Evolutionary conservation across 1,284 basidiomycete genomes (phyloP).

Genomic region (Cystobasidiaceae sp.): DNA sequence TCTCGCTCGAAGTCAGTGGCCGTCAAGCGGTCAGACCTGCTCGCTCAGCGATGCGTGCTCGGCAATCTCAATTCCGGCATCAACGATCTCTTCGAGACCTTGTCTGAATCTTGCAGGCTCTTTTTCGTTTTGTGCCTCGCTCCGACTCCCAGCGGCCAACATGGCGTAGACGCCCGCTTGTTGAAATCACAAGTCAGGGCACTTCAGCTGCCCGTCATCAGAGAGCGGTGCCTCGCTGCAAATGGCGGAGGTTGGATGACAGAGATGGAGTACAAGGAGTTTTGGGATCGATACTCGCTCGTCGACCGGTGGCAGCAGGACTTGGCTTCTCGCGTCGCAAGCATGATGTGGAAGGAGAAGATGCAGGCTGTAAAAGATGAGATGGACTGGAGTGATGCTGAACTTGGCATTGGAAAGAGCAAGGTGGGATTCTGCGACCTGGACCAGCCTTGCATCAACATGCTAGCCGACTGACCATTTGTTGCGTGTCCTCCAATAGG

Average conservation of each 20-base stretch:
- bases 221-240: slow-evolving; percentile 51
- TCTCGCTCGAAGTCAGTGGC: slow-evolving; percentile 32
- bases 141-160: slow-evolving; percentile 68
- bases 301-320: slow-evolving; percentile 55
- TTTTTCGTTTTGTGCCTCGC: slow-evolving; percentile 23
- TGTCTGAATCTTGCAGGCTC: slow-evolving; percentile 62
- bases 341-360: slow-evolving; percentile 46
- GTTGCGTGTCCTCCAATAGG: too few species aligned
- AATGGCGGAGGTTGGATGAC: slow-evolving; percentile 42
- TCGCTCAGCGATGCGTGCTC: slow-evolving; percentile 61
- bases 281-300: slow-evolving; percentile 69
- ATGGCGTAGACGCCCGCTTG: slow-evolving; percentile 79
- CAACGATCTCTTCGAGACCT: slow-evolving; percentile 77
- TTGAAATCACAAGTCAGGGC: slow-evolving; percentile 88
- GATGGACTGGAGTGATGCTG: slow-evolving; percentile 62
- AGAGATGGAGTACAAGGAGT: slow-evolving; percentile 78
- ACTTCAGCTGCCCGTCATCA: slow-evolving; percentile 71
- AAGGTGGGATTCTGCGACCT: too few species aligned
- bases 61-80: slow-evolving; percentile 81
- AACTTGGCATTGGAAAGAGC: slow-evolving; percentile 71
- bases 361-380: slow-evolving; percentile 54
- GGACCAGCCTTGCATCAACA: too few species aligned
- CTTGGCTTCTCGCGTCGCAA: slow-evolving; percentile 50
- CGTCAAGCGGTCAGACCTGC: slow-evolving; percentile 7
- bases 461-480: too few species aligned